These are phyloP conservation scores for Angomonas deanei DNA, from an alignment of 208 protist species.

Conservation along the genomic window DNA sequence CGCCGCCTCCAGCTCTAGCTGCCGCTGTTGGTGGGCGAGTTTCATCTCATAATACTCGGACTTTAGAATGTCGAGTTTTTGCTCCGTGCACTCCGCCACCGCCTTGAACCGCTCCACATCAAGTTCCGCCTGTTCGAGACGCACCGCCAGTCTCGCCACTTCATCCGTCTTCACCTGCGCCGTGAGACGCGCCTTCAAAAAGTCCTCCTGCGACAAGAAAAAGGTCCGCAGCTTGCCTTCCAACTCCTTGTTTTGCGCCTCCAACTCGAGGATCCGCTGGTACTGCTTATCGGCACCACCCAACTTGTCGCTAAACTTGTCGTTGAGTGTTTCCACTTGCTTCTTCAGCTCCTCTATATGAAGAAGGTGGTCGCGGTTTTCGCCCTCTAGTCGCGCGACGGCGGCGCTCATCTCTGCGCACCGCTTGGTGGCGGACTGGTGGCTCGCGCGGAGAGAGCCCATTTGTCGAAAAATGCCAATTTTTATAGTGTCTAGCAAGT, in stretches of 20 bases:
- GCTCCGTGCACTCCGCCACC: slow-evolving; percentile 76
- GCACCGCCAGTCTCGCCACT: slow-evolving; percentile 64
- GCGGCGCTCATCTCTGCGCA: slow-evolving; percentile 53
- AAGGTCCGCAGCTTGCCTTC: slow-evolving; percentile 43
- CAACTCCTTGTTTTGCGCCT: slow-evolving; percentile 48
- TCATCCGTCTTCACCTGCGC: slow-evolving; percentile 83
- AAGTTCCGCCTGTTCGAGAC: slow-evolving; percentile 76
- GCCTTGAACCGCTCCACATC: slow-evolving; percentile 68
- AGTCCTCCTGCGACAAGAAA: slow-evolving; percentile 77
- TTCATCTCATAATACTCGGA: slow-evolving; percentile 87
- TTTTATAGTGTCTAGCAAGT: slow-evolving; percentile 79
- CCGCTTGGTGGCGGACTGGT: slow-evolving; percentile 43
- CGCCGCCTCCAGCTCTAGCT: slow-evolving; percentile 65
- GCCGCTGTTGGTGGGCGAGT: slow-evolving; percentile 67
- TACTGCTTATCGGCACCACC: slow-evolving; percentile 33
- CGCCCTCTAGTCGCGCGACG: slow-evolving; percentile 30
- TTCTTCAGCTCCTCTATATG: slow-evolving; percentile 46
- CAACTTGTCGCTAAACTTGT: slow-evolving; percentile 19
- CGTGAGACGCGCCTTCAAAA: slow-evolving; percentile 67
- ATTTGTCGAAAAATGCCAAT: slow-evolving; percentile 79
- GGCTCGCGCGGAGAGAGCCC: slow-evolving; percentile 42
- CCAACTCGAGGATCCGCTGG: slow-evolving; percentile 52
- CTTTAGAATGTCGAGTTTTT: slow-evolving; percentile 89
- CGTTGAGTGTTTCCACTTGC: slow-evolving; percentile 25
- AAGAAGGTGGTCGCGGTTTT: slow-evolving; percentile 51